These are phyloP conservation scores for Metrosideros polymorpha DNA, from an alignment of 441 rosid species.

Conservation along the genomic window DNA sequence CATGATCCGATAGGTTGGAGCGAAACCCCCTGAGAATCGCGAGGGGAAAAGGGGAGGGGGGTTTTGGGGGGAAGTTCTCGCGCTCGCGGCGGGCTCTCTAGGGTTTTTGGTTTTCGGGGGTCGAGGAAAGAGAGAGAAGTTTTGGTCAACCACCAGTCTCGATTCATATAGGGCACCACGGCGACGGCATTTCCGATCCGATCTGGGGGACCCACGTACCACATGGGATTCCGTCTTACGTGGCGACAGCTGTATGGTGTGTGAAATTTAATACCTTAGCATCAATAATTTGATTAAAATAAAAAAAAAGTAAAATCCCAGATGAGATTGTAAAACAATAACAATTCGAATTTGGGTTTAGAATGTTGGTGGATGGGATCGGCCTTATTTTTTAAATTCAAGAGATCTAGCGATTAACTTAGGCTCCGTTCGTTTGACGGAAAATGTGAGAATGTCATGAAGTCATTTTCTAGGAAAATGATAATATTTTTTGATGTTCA, in stretches of 20 bases:
- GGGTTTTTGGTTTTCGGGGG: slow-evolving; percentile 20
- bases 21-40: background rate
- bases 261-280: too few relatives aligned
- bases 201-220: background rate
- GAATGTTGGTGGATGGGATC: background rate
- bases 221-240: background rate
- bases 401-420: background rate
- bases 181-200: background rate
- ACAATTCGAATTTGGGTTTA: background rate
- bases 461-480: too few relatives aligned
- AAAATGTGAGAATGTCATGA: too few relatives aligned
- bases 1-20: slow-evolving; percentile 20
- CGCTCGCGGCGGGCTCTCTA: slow-evolving; percentile 52
- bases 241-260: background rate
- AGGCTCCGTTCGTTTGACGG: too few relatives aligned
- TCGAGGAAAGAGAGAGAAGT: slow-evolving; percentile 27
- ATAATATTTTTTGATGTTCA: too few relatives aligned
- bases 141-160: slow-evolving; percentile 16
- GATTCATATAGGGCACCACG: background rate
- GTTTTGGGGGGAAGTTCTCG: background rate
- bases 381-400: background rate
- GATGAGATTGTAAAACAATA: background rate
- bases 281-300: background rate
- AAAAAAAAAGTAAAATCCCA: background rate
- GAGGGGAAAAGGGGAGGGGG: background rate